Percentiles rank a stretch among this genome's conserved stretches.
These are phyloP conservation scores for Calocybe cyanea DNA, from an alignment of 768 basidiomycete genomes.

Conservation along the genomic window DNA sequence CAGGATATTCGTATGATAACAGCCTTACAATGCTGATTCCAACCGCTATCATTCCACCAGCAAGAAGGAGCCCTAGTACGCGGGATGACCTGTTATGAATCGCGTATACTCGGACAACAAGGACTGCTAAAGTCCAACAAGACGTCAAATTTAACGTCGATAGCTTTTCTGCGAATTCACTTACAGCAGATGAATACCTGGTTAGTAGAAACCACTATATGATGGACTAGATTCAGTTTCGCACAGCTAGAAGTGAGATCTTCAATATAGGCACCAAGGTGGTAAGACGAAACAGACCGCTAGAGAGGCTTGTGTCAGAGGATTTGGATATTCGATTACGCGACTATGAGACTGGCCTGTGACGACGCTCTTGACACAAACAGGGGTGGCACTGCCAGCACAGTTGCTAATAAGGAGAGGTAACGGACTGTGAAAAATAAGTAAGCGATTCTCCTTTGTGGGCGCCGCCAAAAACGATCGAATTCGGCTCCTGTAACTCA, in stretches of 20 bases:
- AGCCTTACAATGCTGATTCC: constrained; percentile 31
- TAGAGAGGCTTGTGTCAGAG: background rate
- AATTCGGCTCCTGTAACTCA: constrained; percentile 34
- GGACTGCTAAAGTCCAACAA: too few relatives aligned
- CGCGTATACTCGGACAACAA: constrained; percentile 47
- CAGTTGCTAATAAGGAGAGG: constrained; percentile 36
- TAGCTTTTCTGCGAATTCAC: constrained; percentile 14
- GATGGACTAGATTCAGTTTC: constrained; percentile 33
- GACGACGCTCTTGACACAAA: constrained; percentile 24
- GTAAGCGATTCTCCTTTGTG: constrained; percentile 32
- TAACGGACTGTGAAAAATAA: constrained; percentile 52
- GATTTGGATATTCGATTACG: constrained; percentile 1
- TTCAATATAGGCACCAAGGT: background rate
- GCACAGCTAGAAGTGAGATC: constrained; percentile 32
- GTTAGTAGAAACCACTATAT: constrained; percentile 36
- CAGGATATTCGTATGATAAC: background rate
- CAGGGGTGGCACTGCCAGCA: constrained; percentile 20
- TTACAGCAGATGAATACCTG: constrained; percentile 45
- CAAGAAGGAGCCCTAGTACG: constrained; percentile 32
- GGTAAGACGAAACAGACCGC: constrained; percentile 10
- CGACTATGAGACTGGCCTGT: constrained; percentile 21
- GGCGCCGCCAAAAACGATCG: constrained; percentile 40
- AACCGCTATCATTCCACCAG: constrained; percentile 25
- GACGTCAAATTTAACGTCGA: background rate
- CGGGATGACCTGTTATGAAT: constrained; percentile 40